Base-by-base conservation (phyloP, 2,329 filamentous ascomycete genomes). In the Coniochaeta prunicola region DNA sequence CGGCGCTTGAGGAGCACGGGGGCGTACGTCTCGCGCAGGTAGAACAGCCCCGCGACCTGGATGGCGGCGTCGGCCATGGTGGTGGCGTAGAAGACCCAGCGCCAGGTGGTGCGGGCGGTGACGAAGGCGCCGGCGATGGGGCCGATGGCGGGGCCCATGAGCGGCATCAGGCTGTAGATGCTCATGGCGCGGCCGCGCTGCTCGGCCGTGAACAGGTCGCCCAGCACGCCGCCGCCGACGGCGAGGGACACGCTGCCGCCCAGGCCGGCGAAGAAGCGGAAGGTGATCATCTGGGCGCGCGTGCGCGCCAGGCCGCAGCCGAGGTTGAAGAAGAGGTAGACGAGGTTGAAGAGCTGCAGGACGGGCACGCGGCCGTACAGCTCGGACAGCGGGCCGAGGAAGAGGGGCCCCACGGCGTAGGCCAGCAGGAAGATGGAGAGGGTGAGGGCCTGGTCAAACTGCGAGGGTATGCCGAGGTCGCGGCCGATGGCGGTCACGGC, bases 31-130 rank as follows among this genome's bases (percentile, higher is more conserved):
- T 90, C 87, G 58, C 80, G 79, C 1, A 86, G 80, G 69, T 87
- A 80, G 55, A 89, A 69, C 5, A 87, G 30, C 1, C 73, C 87
- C 8, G 80, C 72, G 12, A 80, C 60, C 67, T 89, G 86, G 56
- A 91, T 81, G 13, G 83, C 60, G 1, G 77, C 86, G 59, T 85
- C 83, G 10, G 74, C 72, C 59, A 90, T 86, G 1, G 84, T 83
- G 0, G 85, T 88, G 0, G 83, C 77, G 72, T 82, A 89, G 73
- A 91, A 91, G 8, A 84, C 82, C 88, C 88, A 91, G 40, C 87
- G 80, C 89, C 89, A 91, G 1, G 80, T 84, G 8, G 80, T 84
- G 67, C 81, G 76, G 65, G 88, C 72, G 1, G 84, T 77, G 53
- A 89, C 85, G 69, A 86, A 89, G 0, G 83, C 86, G 19, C 86